Percentiles rank a stretch among this genome's conserved stretches.
phyloP scores from a whole-genome alignment of 1,284 basidiomycete species.

The Sporisorium iseilematis-ciliati region DNA sequence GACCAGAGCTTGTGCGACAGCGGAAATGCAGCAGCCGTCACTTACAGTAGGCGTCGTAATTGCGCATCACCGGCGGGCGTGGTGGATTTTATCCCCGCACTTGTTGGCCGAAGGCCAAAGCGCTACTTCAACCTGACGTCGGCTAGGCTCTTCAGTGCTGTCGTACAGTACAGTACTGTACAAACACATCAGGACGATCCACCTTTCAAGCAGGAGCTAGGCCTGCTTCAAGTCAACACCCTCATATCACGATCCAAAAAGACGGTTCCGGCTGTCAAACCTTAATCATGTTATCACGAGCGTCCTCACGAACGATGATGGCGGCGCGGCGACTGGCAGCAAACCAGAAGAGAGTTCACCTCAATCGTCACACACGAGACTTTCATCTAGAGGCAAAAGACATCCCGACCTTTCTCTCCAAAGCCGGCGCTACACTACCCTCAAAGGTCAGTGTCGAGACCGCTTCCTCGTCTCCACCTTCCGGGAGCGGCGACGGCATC shows the following conservation, averaged over 20 bases:
- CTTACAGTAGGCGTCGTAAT: constrained; percentile 15
- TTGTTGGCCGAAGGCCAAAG: not conserved
- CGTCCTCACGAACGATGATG: not conserved
- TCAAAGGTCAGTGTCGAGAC: constrained; percentile 10
- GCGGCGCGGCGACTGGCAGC: not conserved
- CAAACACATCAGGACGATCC: too few relatives aligned
- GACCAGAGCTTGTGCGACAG: too few relatives aligned
- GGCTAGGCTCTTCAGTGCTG: too few relatives aligned
- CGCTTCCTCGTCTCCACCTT: not conserved
- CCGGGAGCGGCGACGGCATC: constrained; percentile 15
- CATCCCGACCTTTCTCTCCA: constrained; percentile 29
- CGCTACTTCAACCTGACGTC: not conserved
- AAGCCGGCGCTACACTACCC: constrained; percentile 19
- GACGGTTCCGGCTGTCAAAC: not conserved
- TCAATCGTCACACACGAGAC: constrained; percentile 7
- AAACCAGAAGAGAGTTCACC: not conserved
- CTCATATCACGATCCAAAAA: too few relatives aligned
- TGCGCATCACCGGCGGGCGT: constrained; percentile 15
- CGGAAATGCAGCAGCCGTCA: too few relatives aligned
- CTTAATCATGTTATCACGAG: constrained; percentile 15
- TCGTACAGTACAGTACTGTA: too few relatives aligned
- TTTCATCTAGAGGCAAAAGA: constrained; percentile 46
- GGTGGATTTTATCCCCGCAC: constrained; percentile 21
- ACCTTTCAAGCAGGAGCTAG: too few relatives aligned
- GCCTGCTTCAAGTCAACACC: too few relatives aligned